Percentiles rank a stretch among this genome's conserved stretches.
Evolutionary conservation across 257 asterid genomes (phyloP).

Genomic region (Mentha longifolia): DNA sequence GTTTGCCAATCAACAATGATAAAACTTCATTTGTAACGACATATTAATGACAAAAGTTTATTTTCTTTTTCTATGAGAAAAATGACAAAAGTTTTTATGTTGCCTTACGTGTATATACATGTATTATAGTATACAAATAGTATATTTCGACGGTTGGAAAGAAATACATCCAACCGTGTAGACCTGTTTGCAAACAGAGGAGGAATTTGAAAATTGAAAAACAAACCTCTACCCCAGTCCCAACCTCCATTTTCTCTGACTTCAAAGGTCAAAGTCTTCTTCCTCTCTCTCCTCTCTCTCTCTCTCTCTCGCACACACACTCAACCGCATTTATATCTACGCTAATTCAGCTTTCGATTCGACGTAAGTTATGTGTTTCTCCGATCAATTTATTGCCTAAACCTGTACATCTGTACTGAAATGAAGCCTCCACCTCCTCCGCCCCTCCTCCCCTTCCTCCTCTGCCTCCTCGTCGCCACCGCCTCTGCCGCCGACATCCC

Average conservation of each 20-base stretch:
- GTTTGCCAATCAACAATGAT: too few species aligned
- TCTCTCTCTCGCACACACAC: slow-evolving; percentile 2
- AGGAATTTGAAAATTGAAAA: not conserved
- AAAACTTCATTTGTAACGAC: too few species aligned
- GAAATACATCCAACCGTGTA: not conserved
- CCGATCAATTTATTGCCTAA: slow-evolving; percentile 8
- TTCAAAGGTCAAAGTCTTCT: slow-evolving; percentile 32
- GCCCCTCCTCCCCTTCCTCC: slow-evolving; percentile 25
- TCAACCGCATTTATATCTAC: slow-evolving; percentile 15
- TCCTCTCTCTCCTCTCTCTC: slow-evolving; percentile 4
- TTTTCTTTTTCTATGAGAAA: too few species aligned
- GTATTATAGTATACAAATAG: not conserved
- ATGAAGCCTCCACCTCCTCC: slow-evolving; percentile 33
- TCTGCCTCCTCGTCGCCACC: slow-evolving; percentile 32
- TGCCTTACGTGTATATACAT: not conserved
- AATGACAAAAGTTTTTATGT: not conserved
- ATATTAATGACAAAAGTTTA: too few species aligned
- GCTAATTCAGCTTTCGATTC: not conserved
- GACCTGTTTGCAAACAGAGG: slow-evolving; percentile 19
- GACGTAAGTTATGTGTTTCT: not conserved
- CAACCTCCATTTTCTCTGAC: slow-evolving; percentile 7
- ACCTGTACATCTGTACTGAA: slow-evolving; percentile 15
- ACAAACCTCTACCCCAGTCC: not conserved
- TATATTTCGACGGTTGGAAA: not conserved
- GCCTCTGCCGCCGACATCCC: slow-evolving; percentile 49